These are phyloP conservation scores for Brachypodium distachyon DNA, from an alignment of 202 grass and related monocot species.

Conservation along the genomic window DNA sequence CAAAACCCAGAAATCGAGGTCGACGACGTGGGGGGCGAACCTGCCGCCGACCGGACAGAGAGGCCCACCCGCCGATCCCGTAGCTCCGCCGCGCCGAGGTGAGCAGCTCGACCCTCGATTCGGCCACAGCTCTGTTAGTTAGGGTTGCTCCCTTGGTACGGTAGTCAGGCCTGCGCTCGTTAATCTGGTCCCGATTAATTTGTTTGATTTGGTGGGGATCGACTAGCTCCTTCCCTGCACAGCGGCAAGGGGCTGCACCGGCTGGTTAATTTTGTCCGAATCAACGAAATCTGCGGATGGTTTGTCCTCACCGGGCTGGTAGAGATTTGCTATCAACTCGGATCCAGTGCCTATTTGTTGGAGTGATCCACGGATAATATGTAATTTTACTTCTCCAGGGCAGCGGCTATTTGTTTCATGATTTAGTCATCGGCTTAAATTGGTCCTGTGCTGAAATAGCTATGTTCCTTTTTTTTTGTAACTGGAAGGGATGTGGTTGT, in stretches of 20 bases:
- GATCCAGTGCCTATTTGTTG: background rate
- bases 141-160: background rate
- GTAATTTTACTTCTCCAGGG: no score
- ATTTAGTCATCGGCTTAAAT: background rate
- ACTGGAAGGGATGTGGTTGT: background rate
- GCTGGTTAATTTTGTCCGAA: background rate
- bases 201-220: background rate
- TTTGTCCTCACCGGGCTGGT: background rate
- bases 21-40: background rate
- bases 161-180: background rate
- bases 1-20: background rate
- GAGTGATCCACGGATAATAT: no score
- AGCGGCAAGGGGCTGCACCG: background rate
- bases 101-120: background rate
- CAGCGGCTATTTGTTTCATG: background rate
- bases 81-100: slow-evolving; percentile 3
- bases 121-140: background rate
- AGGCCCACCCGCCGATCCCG: background rate
- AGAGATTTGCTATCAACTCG: background rate
- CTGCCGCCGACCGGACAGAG: background rate
- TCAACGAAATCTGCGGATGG: background rate
- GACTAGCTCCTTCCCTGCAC: background rate
- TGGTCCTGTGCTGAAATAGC: background rate
- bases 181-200: background rate
- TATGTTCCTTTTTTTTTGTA: background rate